Evolutionary conservation across 176 grass and related monocot species (phyloP), one percentile per base, ranked within the genome.

Genomic region (Triticum monococcum): DNA sequence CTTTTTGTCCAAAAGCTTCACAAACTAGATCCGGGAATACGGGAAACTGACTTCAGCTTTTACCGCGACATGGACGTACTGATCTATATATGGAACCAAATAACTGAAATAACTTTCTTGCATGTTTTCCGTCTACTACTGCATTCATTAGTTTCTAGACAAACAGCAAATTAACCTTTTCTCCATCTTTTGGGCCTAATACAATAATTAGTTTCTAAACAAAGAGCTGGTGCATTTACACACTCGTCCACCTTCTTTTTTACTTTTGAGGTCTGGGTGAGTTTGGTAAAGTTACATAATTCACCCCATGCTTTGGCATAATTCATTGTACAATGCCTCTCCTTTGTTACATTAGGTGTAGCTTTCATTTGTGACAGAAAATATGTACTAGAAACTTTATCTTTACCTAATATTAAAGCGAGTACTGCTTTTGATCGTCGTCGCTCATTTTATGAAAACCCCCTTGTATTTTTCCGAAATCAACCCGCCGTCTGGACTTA

Each of bases 221-320:
- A 9, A 71, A 68, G 52, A 85, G 59, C 11, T 8, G 20, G 20
- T 81, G 83, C 36, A 70, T 76, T 86, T 90, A 20, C 83, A 78
- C 24, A 81, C 48, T 62, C 3, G 1, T 12, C 83, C 79, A 12
- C 16, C 8, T 3, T 25, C 56, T 20, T 73, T 73, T 59, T 82
- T 54, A 1, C 4, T 17, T 84, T 73, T 74, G 72, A 46, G 28
- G 30, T 33, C 38, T 20, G 20, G 10, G 13, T 17, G 22, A 8
- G 23, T 25, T 17, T 52, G 10, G 9, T 24, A 35, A 48, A 20
- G 26, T 77, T 35, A 6, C 23, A 57, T 18, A 66, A 38, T 17
- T 3, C 30, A 36, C n/a, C 77, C 10, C 0, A 32, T 41, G 7
- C 12, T 77, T 63, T 48, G 11, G 24, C 73, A 46, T 25, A 78